phyloP scores from a whole-genome alignment of 768 basidiomycete species.

The Rhizopogon vesiculosus region DNA sequence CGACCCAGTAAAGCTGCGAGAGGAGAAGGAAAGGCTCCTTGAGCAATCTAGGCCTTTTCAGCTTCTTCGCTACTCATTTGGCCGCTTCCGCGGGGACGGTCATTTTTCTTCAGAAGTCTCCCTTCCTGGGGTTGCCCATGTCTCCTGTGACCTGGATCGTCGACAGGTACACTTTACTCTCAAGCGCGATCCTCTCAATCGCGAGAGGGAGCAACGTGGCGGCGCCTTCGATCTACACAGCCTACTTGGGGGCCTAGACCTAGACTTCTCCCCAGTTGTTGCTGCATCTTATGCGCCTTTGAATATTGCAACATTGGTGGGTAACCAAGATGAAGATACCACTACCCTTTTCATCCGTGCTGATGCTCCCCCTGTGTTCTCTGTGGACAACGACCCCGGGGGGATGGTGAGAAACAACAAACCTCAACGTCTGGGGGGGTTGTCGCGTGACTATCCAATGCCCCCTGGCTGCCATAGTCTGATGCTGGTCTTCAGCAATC shows the following conservation, averaged over 20 bases:
- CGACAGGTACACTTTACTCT: constrained; percentile 26
- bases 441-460: constrained; percentile 18
- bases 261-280: not conserved
- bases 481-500: constrained; percentile 22
- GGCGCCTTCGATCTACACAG: too few species aligned
- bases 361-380: constrained; percentile 27
- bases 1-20: constrained; percentile 22
- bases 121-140: constrained; percentile 19
- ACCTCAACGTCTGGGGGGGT: constrained; percentile 17
- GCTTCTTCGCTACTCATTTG: constrained; percentile 27
- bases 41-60: constrained; percentile 15
- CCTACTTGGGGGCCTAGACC: not conserved
- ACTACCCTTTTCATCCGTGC: constrained; percentile 28
- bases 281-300: constrained; percentile 17
- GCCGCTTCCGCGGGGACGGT: constrained; percentile 30
- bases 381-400: not conserved
- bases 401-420: not conserved
- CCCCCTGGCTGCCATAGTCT: constrained; percentile 26
- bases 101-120: constrained; percentile 29
- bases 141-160: constrained; percentile 33
- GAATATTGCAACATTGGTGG: constrained; percentile 18
- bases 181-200: constrained; percentile 19
- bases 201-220: not conserved
- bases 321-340: constrained; percentile 4
- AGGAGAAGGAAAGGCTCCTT: constrained; percentile 20